Evolutionary conservation across 2,329 filamentous ascomycete genomes (phyloP), one percentile per base, ranked within the genome.

Genomic region (Stagonosporopsis tanaceti): DNA sequence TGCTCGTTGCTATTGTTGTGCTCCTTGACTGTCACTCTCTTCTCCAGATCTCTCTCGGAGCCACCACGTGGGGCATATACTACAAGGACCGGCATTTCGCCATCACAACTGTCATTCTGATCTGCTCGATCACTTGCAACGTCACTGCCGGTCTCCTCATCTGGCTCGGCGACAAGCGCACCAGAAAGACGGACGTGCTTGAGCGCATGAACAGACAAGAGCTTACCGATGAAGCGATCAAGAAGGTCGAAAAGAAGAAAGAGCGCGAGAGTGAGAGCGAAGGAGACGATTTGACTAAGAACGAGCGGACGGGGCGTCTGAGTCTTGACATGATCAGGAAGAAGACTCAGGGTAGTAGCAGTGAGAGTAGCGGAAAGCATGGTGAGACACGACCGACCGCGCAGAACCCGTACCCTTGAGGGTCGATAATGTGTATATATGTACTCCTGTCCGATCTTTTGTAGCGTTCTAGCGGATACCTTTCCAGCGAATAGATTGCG

Each of bases 121-220:
- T 87, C 69, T 90, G 87, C 68, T 92, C 88, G 24, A 91, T 96
- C 65, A 85, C 87, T 0, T 89, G 87, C 71, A 96, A 96, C 72
- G 88, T 92, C 62, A 85, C 85, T 0, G 92, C 89, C 0, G 92
- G 92, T 3, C 77, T 96, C 1, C 72, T 94, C 25, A 96, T 96
- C 71, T 87, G 82, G 63, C 81, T 92, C 15, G 92, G 92, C 1
- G 91, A 94, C 70, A 84, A 88, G 20, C 85, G 84, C 61, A 93
- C 91, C 2, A 82, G 92, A 47, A 96, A 96, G 82, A 94, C 93
- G 84, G 91, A 96, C 39, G 90, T 96, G 0, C 81, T 93, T 22
- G 88, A 93, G 69, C 84, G 88, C 41, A 85, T 95, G 77, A 86
- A 90, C 67, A 81, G 91, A 28, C 92, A 95, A 71, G 87, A 92